phyloP scores from a whole-genome alignment of 2,329 filamentous ascomycete species.

The Phyllosticta citriasiana region DNA sequence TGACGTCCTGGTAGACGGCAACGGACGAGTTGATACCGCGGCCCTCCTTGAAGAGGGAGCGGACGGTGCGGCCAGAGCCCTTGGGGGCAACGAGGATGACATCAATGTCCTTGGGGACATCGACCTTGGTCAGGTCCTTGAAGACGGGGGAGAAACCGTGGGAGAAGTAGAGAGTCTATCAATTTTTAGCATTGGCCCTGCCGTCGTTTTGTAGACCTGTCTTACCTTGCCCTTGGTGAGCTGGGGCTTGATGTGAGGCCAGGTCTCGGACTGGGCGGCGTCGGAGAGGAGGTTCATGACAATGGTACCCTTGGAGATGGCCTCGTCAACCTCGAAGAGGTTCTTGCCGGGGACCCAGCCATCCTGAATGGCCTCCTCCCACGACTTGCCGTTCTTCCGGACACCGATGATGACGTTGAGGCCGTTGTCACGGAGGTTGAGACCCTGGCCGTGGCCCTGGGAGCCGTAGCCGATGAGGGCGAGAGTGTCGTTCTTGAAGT shows the following conservation, averaged over 20 bases:
- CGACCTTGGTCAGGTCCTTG: constrained; percentile 98
- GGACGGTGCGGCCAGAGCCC: constrained; percentile 96
- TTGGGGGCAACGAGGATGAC: constrained; percentile 99
- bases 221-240: constrained; percentile 95
- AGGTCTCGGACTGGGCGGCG: constrained; percentile 96
- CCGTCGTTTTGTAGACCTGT: constrained; percentile 10
- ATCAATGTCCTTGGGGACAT: constrained; percentile 89
- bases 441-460: constrained; percentile 96
- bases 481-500: constrained; percentile 99
- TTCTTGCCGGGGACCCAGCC: constrained; percentile 98
- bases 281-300: constrained; percentile 99
- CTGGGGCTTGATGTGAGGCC: constrained; percentile 96
- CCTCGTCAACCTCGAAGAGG: constrained; percentile 96
- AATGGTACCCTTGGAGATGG: constrained; percentile 85
- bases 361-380: constrained; percentile 94
- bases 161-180: constrained; percentile 97
- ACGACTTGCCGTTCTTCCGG: constrained; percentile 94
- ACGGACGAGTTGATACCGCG: constrained; percentile 99
- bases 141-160: constrained; percentile 99
- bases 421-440: constrained; percentile 99
- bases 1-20: constrained; percentile 97
- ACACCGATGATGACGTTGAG: constrained; percentile 98
- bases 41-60: constrained; percentile 97
- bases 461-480: constrained; percentile 98
- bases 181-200: constrained; percentile 11